Base-by-base conservation (phyloP, 345 rosid genomes). In the Schrenkiella parvula region DNA sequence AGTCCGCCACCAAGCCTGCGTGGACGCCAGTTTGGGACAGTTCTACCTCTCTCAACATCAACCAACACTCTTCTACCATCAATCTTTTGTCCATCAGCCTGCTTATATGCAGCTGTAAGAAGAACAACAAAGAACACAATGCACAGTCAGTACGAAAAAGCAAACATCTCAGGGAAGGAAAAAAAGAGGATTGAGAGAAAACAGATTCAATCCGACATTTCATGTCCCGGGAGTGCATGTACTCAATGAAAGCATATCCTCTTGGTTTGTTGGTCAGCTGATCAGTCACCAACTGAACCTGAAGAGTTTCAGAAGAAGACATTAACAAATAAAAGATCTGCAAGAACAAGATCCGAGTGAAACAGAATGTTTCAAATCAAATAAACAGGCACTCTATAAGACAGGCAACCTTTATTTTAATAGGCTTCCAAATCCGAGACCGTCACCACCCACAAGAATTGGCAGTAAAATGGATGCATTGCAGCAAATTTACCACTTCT, bases 1-100 rank as follows among this genome's bases (percentile, higher is more conserved):
- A 93, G 97, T 61, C 98, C 97, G 81, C 97, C 97, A 55, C 98
- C 98, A 54, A 93, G 88, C 55, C 98, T 86, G 52, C 98, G 97
- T 59, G 98, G 98, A 32, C 98, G 87, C 98, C 96, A 93, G 80
- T 93, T 90, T 61, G 98, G 98, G 19, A 93, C 98, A n/a, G 97
- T 93, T 80, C 96, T 83, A 73, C 98, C 96, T 31, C 97, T 92
- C 74, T 93, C 97, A 56, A 93, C 98, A 81, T 93, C 98, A 55
- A 93, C 97, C 67, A 93, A 89, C 67, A 93, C 98, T 82, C 97
- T 93, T 82, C 90, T 84, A 17, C 96, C 96, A 38, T 93, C 98
- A 80, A 93, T 83, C 87, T 93, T 93, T 84, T 87, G 82, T 71
- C 97, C 98, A 87, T 93, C 98, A 68, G 93, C 98, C 85, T 93